Conservation (phyloP, 106 monocot species). For the Dendrobium nobile region DNA sequence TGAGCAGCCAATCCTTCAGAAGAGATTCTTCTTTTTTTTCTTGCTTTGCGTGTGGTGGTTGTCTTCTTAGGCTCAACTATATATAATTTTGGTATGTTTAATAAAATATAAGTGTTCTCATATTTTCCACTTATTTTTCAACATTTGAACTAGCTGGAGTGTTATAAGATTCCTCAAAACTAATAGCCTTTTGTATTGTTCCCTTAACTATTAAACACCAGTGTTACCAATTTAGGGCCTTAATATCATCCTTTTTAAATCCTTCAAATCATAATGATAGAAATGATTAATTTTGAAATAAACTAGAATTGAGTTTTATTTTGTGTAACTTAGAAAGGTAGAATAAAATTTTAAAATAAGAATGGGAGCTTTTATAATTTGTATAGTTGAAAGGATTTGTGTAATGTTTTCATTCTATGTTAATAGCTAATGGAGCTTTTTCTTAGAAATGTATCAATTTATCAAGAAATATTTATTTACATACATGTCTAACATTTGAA, state of each 20-base stretch:
- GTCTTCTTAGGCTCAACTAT: neutral
- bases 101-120: neutral
- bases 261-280: neutral
- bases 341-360: neutral
- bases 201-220: neutral
- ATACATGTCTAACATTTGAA: too few species aligned
- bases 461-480: too few species aligned
- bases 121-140: neutral
- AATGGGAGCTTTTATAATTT: too few species aligned
- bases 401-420: too few species aligned
- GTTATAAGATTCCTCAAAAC: neutral
- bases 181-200: neutral
- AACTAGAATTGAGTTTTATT: too few species aligned
- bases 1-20: slow-evolving; percentile 15
- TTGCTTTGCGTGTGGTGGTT: neutral
- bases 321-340: neutral
- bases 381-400: too few species aligned
- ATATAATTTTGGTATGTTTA: neutral
- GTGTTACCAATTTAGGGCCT: neutral
- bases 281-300: too few species aligned
- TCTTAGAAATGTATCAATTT: too few species aligned
- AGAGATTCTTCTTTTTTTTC: neutral
- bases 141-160: neutral
- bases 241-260: neutral
- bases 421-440: too few species aligned